Evolutionary conservation across 495 filamentous ascomycete species (phyloP).

Genomic region (Penicillium cataractarum): DNA sequence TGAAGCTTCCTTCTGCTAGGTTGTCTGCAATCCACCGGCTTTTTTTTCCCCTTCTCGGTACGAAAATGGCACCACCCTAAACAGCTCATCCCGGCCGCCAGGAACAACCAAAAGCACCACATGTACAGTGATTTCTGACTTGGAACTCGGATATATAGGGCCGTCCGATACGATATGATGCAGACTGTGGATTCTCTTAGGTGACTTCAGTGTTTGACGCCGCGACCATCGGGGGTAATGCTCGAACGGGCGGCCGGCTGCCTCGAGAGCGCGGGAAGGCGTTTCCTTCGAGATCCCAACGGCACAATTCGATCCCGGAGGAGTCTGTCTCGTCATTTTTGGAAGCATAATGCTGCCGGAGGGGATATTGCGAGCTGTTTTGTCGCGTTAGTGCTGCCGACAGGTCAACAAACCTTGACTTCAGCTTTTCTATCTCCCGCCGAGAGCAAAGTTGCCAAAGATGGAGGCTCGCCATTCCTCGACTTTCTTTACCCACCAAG

Average conservation of each 20-base stretch:
- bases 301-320: slow-evolving; percentile 59
- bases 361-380: slow-evolving; percentile 58
- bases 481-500: slow-evolving; percentile 48
- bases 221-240: slow-evolving; percentile 65
- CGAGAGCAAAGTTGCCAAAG: slow-evolving; percentile 17
- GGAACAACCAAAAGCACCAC: background rate
- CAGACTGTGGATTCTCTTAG: slow-evolving; percentile 22
- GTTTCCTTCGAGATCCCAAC: slow-evolving; percentile 61
- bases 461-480: slow-evolving; percentile 35
- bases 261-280: slow-evolving; percentile 75
- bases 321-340: slow-evolving; percentile 66
- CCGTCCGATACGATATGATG: slow-evolving; percentile 33
- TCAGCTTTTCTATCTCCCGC: slow-evolving; percentile 17
- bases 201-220: slow-evolving; percentile 39
- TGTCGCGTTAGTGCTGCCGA: slow-evolving; percentile 36
- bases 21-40: slow-evolving; percentile 6
- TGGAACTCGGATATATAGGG: background rate
- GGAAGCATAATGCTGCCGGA: slow-evolving; percentile 63
- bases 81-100: slow-evolving; percentile 22
- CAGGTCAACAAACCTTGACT: slow-evolving; percentile 27
- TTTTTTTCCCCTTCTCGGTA: slow-evolving; percentile 25
- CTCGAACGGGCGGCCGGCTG: slow-evolving; percentile 80
- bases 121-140: slow-evolving; percentile 17
- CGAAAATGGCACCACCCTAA: slow-evolving; percentile 21
- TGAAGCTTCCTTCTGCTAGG: slow-evolving; percentile 9